These are phyloP conservation scores for Emergomyces pasteurianus DNA, from an alignment of 2,329 filamentous ascomycete genomes.

Conservation along the genomic window DNA sequence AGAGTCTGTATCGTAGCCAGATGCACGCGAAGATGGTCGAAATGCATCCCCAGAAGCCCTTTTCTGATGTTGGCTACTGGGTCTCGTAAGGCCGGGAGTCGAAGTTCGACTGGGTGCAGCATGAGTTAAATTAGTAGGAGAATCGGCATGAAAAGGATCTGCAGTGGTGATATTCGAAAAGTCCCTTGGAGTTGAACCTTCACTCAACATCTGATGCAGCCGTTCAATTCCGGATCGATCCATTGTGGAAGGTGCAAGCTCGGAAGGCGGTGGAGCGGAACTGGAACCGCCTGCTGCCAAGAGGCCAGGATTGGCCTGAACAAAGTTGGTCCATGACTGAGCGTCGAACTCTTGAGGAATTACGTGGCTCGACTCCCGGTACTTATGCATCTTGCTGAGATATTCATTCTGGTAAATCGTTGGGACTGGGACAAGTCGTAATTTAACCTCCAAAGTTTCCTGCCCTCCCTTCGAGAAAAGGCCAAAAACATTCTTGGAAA, in stretches of 20 bases:
- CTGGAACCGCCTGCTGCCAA: constrained; percentile 16
- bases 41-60: constrained; percentile 35
- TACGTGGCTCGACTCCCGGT: constrained; percentile 46
- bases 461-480: constrained; percentile 68
- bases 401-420: constrained; percentile 51
- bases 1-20: constrained; percentile 32
- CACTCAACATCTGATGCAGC: constrained; percentile 34
- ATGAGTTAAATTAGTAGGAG: constrained; percentile 26
- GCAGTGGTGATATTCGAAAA: constrained; percentile 19
- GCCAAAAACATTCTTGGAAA: constrained; percentile 74
- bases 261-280: constrained; percentile 13
- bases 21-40: constrained; percentile 49
- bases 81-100: constrained; percentile 23
- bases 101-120: constrained; percentile 25
- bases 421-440: constrained; percentile 70
- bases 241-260: constrained; percentile 23
- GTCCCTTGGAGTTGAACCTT: constrained; percentile 33
- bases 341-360: constrained; percentile 53
- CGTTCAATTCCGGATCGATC: constrained; percentile 33
- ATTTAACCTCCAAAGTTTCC: constrained; percentile 85
- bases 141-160: constrained; percentile 25
- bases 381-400: constrained; percentile 48
- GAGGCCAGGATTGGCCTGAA: constrained; percentile 54
- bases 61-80: constrained; percentile 14
- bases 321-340: constrained; percentile 65